Evolutionary conservation across 2,329 filamentous ascomycete species (phyloP), one percentile per base, ranked within the genome.

Genomic region (Blastomyces percursus): DNA sequence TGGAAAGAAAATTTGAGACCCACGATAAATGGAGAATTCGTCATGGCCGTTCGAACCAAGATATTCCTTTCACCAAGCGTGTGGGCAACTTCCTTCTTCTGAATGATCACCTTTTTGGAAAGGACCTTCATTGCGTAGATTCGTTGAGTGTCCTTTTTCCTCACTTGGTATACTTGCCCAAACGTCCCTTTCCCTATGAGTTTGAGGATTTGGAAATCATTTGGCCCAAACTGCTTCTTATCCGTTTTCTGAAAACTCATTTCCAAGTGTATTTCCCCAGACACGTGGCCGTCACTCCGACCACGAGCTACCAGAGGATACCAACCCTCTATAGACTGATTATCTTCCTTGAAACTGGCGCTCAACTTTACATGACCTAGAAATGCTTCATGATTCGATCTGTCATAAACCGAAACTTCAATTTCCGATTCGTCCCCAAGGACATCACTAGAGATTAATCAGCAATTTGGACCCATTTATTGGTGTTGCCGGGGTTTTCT

Each of bases 91-190:
- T 99, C 94, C 77, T 99, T 99, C 84, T 99, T 99, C 78, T 99
- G 94, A 32, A 99, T 94, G 71, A 99, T 99, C 61, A 99, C 94
- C 81, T 99, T 99, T 82, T 99, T 99, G 59, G 94, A 96, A 40
- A 99, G 80, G 1, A 99, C 93, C 77, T 99, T 99, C 94, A 99
- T 99, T 65, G 94, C 94, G 72, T 99, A 99, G 65, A 99, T 96
- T 54, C 94, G 87, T 70, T 87, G 86, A 0, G 93, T 96, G 74
- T 99, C 94, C 80, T 90, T 94, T 83, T 99, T 99, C 69, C 91
- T 88, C 7, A 99, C 94, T 74, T 99, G 94, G 74, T 97, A 99
- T 1, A 99, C 94, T 75, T 99, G 94, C 0, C 94, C 94, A 73
- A 99, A 99, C 0, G 94, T 99, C 61, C 94, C 94, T 77, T 97